Percentiles rank a stretch among this genome's conserved stretches.
phyloP scores from a whole-genome alignment of 2,329 filamentous ascomycete genomes.

The Fusarium neocosmosporiellum region DNA sequence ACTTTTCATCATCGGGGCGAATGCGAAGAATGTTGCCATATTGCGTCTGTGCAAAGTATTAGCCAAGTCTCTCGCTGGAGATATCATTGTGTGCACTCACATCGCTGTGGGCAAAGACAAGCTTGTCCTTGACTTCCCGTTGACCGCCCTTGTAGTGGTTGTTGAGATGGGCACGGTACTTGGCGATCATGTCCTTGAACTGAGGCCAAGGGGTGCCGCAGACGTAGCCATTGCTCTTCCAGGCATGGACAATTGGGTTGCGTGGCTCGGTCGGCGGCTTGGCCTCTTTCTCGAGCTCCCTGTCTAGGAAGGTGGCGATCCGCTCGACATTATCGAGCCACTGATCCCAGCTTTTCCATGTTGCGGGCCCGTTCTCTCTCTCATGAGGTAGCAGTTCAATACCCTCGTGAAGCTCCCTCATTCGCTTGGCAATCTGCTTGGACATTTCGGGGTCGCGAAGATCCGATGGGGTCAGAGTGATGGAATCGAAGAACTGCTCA shows the following conservation, averaged over 20 bases:
- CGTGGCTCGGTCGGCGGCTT: slow-evolving; percentile 18
- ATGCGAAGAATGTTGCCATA: slow-evolving; percentile 95
- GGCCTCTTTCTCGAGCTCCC: slow-evolving; percentile 64
- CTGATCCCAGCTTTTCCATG: slow-evolving; percentile 95
- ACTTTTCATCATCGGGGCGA: slow-evolving; percentile 75
- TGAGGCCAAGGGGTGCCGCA: slow-evolving; percentile 85
- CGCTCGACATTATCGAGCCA: slow-evolving; percentile 78
- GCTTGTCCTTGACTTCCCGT: slow-evolving; percentile 74
- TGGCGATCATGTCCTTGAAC: slow-evolving; percentile 80
- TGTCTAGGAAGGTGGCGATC: slow-evolving; percentile 67
- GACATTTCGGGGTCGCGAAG: slow-evolving; percentile 85
- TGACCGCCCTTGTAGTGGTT: slow-evolving; percentile 73
- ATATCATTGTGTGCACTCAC: slow-evolving; percentile 62
- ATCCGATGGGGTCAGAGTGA: slow-evolving; percentile 80
- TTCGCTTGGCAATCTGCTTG: slow-evolving; percentile 94
- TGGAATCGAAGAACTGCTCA: slow-evolving; percentile 91
- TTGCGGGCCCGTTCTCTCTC: slow-evolving; percentile 79
- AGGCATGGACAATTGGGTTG: slow-evolving; percentile 56
- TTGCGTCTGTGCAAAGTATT: slow-evolving; percentile 75
- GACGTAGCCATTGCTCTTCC: slow-evolving; percentile 79
- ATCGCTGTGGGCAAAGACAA: slow-evolving; percentile 98
- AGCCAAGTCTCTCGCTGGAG: slow-evolving; percentile 3
- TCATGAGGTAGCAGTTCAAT: slow-evolving; percentile 87
- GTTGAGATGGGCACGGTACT: slow-evolving; percentile 81
- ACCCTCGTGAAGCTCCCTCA: slow-evolving; percentile 95